Conservation (phyloP, 176 grass and related monocot species). For the Aegilops sharonensis region DNA sequence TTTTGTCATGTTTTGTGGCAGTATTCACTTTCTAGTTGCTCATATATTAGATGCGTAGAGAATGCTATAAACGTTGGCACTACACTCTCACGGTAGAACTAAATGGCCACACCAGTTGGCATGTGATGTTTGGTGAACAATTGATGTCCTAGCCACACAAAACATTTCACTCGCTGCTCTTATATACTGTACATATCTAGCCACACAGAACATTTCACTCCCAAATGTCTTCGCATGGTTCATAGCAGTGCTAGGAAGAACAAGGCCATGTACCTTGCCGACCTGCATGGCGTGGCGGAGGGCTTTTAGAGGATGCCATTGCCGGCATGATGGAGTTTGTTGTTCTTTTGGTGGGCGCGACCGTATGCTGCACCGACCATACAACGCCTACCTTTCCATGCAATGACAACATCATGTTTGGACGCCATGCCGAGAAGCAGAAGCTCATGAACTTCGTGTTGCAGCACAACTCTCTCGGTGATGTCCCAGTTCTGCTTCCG, state of each 20-base stretch:
- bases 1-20: too few relatives aligned
- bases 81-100: too few relatives aligned
- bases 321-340: neutral
- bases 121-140: too few relatives aligned
- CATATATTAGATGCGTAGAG: too few relatives aligned
- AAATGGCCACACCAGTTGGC: too few relatives aligned
- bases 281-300: neutral
- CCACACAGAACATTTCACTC: neutral
- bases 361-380: neutral
- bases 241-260: neutral
- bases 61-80: too few relatives aligned
- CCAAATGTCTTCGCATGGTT: neutral
- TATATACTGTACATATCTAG: too few relatives aligned
- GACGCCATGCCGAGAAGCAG: neutral
- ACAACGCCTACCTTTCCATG: neutral
- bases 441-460: neutral
- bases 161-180: too few relatives aligned
- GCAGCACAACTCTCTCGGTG: neutral
- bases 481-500: neutral
- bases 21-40: too few relatives aligned
- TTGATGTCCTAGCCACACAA: too few relatives aligned
- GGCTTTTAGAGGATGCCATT: neutral
- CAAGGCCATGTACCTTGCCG: neutral
- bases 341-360: neutral
- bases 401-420: neutral